These are phyloP conservation scores for Wickerhamomyces sp. DNA, from an alignment of 1,139 yeast species.

Conservation along the genomic window DNA sequence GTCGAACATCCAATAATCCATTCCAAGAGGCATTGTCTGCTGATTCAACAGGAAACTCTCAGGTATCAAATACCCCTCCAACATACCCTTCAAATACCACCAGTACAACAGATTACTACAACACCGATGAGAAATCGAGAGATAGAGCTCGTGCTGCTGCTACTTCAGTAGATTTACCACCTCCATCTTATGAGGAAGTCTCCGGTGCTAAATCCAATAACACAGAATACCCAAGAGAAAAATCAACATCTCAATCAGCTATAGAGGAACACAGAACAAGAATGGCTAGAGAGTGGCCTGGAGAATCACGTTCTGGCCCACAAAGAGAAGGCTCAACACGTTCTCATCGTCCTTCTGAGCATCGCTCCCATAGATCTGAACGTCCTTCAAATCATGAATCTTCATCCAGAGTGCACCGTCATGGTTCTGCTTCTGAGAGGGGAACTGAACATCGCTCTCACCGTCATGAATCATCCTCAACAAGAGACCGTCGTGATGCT, in stretches of 20 bases:
- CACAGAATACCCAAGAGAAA: conserved; percentile 50
- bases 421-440: not conserved
- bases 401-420: not conserved
- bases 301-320: conserved; percentile 5
- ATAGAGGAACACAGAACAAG: conserved; percentile 17
- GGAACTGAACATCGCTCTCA: conserved; percentile 12
- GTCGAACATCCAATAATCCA: conserved; percentile 48
- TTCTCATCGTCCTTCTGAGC: conserved; percentile 1
- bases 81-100: conserved; percentile 7
- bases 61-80: conserved; percentile 7
- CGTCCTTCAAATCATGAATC: not conserved
- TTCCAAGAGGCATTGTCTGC: conserved; percentile 46
- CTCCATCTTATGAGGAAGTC: conserved; percentile 70
- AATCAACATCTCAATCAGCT: conserved; percentile 21
- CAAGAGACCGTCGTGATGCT: conserved; percentile 2
- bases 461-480: conserved; percentile 2
- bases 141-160: conserved; percentile 25
- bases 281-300: conserved; percentile 16
- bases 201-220: conserved; percentile 44
- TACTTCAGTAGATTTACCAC: conserved; percentile 27
- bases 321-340: not conserved
- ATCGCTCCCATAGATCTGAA: conserved; percentile 1
- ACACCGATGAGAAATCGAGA: conserved; percentile 18
- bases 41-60: conserved; percentile 30
- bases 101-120: conserved; percentile 9